A percentile compares a stretch with the other conserved stretches of the same genome.
These are phyloP conservation scores for Venturia asperata DNA, from an alignment of 2,329 filamentous ascomycete genomes.

Conservation along the genomic window DNA sequence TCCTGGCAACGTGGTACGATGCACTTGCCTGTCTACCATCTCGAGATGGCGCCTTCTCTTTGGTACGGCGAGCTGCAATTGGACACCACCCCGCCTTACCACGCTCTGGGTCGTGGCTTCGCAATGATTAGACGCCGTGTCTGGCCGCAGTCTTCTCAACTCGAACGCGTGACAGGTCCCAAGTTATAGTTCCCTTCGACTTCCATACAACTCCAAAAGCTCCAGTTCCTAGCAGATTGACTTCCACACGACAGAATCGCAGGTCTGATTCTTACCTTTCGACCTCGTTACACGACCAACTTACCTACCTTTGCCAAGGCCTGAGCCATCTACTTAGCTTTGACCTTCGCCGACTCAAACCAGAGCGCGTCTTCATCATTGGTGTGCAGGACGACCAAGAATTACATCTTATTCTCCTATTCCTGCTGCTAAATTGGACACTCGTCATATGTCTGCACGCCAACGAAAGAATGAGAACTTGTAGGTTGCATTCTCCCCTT, in stretches of 20 bases:
- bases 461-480: slow-evolving; percentile 7
- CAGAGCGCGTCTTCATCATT: neutral
- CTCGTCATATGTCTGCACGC: neutral
- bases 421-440: slow-evolving; percentile 1
- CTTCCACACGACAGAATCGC: neutral
- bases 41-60: neutral
- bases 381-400: slow-evolving; percentile 1
- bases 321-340: neutral
- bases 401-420: neutral
- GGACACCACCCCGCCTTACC: neutral
- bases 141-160: neutral
- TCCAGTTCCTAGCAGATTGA: neutral
- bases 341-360: neutral
- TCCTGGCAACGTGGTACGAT: no score
- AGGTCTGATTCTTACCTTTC: neutral
- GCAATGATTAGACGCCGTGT: neutral
- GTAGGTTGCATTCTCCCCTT: neutral
- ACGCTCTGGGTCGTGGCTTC: neutral
- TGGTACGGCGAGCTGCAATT: neutral
- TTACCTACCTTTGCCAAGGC: neutral
- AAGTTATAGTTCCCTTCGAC: neutral
- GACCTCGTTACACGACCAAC: neutral
- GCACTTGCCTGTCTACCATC: no score
- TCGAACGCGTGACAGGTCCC: neutral
- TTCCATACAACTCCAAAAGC: neutral